These are phyloP conservation scores for Penicillium steckii DNA, from an alignment of 495 filamentous ascomycete genomes.

Conservation along the genomic window DNA sequence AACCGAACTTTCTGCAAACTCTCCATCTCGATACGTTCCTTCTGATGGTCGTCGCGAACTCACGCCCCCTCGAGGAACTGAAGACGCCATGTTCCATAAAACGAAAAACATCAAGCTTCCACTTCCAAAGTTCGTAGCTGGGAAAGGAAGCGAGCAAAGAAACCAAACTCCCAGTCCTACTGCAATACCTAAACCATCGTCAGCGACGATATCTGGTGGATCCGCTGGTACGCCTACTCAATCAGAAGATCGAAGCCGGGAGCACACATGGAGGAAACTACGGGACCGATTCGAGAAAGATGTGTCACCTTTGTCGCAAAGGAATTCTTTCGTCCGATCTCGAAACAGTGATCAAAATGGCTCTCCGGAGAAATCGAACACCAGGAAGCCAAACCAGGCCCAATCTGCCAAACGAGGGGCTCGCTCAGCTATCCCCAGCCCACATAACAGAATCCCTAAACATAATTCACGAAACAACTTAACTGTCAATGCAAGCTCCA, in stretches of 20 bases:
- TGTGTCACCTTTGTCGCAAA: conserved; percentile 16
- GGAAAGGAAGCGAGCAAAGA: conserved; percentile 16
- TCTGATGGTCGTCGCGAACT: conserved; percentile 4
- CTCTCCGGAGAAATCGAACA: not conserved
- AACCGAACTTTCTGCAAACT: conserved; percentile 10
- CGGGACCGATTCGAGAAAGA: conserved; percentile 32
- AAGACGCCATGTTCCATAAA: conserved; percentile 14
- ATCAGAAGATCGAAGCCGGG: conserved; percentile 25
- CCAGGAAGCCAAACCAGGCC: not conserved
- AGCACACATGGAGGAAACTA: conserved; percentile 33
- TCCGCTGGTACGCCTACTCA: conserved; percentile 9
- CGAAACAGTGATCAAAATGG: conserved; percentile 22
- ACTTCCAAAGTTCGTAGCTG: conserved; percentile 21
- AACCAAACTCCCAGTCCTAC: conserved; percentile 24
- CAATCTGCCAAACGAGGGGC: not conserved
- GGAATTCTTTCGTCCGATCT: conserved; percentile 16
- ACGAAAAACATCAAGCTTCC: conserved; percentile 37
- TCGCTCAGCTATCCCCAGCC: conserved; percentile 29
- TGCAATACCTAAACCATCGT: conserved; percentile 19
- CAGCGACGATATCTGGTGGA: conserved; percentile 7
- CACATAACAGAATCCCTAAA: conserved; percentile 16
- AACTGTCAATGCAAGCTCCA: conserved; percentile 8
- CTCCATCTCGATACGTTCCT: conserved; percentile 5
- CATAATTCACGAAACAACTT: conserved; percentile 6
- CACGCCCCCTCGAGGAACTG: not conserved